Evolutionary conservation across 2,329 filamentous ascomycete species (phyloP), one percentile per base, ranked within the genome.

Genomic region (Magnaporthiopsis incrustans): DNA sequence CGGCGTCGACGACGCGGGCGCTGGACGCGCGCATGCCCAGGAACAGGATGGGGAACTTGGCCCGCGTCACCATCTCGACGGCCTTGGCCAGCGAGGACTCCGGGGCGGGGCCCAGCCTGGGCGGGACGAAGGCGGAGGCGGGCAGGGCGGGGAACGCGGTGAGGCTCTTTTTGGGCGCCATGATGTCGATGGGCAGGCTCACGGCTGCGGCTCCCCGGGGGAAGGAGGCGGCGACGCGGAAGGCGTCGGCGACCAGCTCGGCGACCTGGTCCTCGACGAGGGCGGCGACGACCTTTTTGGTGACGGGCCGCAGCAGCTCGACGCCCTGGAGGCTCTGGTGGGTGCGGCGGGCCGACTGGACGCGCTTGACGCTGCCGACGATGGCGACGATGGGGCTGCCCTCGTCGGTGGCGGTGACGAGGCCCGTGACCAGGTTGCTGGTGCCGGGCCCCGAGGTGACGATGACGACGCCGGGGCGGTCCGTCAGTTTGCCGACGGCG

Each of bases 311-410:
- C 18, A 81, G 71, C 26, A 81, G 77, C 18, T 80, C 77, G 35
- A 78, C 68, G 2, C 77, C 75, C 63, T 74, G 74, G 71, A 81
- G 77, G 38, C 75, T 77, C 67, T 81, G 79, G 67, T 81, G 79
- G 2, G 79, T 81, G 64, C 77, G 75, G 68, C 79, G 78, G 26
- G 77, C 75, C 63, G 73, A 76, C 67, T 80, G 75, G 25, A 73
- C 68, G 57, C 79, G 72, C 50, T 77, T 77, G 18, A 81, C 79
- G 57, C 74, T 77, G 57, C 79, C 79, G n/a, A 79, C 74, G 56
- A 81, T 74, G n/a, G 79, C 79, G 14, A 81, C 77, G 10, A 81
- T 75, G 1, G 79, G 79, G 61, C 78, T 76, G 22, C 78, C 77
- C 68, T 81, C 79, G 10, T 79, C 80, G 6, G 76, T 81, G 30